Base-by-base conservation (phyloP, 257 asterid genomes). In the Vinca minor region DNA sequence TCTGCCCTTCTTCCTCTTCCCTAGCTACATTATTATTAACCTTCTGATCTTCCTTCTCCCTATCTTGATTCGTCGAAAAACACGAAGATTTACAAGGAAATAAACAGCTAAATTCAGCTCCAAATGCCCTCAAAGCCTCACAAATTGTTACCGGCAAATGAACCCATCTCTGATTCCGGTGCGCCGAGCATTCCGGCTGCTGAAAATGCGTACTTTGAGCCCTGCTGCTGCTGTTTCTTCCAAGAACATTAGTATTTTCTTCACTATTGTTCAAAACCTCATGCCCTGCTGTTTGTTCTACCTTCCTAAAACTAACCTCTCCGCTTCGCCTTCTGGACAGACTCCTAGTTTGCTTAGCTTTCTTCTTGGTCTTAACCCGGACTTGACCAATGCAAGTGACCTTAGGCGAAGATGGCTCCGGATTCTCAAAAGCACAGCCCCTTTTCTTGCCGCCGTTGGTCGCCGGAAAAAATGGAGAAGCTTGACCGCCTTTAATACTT, bases 321-420 rank as follows among this genome's bases (percentile, higher is more conserved):
- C 86, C 92, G 23, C 77, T 79, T 59, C 88, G 75, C 69, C 90
- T 59, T 5, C 70, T 72, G 4, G 98, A 92, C 35, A 89, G 78
- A 59, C 87, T 85, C 42, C 97, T 69, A 5, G 72, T 76, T 25
- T 84, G 94, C 71, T 80, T 81, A 26, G 67, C 87, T 62, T 85
- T 89, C 38, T 84, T 89, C 91, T 87, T 92, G 17, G 91, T 81
- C 76, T 93, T 93, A 25, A 93, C 98, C 12, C 98, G 76, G 1
- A 93, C 97, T 25, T 89, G 97, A 3, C 98, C 98, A 41, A 93
- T 93, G 77, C 97, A 93, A 17, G 98, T 93, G 10, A 93, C 98
- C 56, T 93, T 93, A 0, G 98, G 98, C 0, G 98, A 93, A 73
- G 98, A 82, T 0, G 97, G 98, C 62, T 89, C 98, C 0, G 95